Evolutionary conservation across 2,329 filamentous ascomycete species (phyloP).

Genomic region (Drechslerella coelobrocha): DNA sequence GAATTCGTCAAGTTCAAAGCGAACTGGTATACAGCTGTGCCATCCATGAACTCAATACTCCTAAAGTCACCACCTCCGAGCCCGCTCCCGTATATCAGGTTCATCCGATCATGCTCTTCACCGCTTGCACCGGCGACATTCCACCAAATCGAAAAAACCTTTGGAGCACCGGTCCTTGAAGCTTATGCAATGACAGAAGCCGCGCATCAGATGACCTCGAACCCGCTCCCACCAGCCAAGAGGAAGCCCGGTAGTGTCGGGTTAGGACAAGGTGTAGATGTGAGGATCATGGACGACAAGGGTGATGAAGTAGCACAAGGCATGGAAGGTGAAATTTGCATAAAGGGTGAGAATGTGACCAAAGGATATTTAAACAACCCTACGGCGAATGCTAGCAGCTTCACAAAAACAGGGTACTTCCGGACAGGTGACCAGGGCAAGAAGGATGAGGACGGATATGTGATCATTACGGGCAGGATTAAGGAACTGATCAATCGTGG

Average conservation of each 20-base stretch:
- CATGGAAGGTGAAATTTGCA: slow-evolving; percentile 79
- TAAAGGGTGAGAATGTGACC: slow-evolving; percentile 81
- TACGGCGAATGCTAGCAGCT: slow-evolving; percentile 75
- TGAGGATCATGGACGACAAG: slow-evolving; percentile 75
- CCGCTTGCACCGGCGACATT: slow-evolving; percentile 82
- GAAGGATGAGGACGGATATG: slow-evolving; percentile 78
- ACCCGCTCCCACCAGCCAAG: slow-evolving; percentile 72
- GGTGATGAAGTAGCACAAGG: slow-evolving; percentile 71
- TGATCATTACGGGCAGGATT: slow-evolving; percentile 87
- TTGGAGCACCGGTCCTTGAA: slow-evolving; percentile 81
- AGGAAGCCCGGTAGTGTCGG: slow-evolving; percentile 83
- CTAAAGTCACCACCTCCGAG: slow-evolving; percentile 74
- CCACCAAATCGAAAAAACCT: slow-evolving; percentile 76
- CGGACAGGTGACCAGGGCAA: slow-evolving; percentile 86
- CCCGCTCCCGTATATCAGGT: slow-evolving; percentile 76
- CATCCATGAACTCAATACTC: slow-evolving; percentile 88
- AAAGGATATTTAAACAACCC: slow-evolving; percentile 85
- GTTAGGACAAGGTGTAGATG: slow-evolving; percentile 80
- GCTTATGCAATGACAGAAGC: slow-evolving; percentile 94
- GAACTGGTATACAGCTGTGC: slow-evolving; percentile 90
- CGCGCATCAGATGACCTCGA: slow-evolving; percentile 82
- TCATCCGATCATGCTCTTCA: slow-evolving; percentile 86
- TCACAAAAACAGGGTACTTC: slow-evolving; percentile 80
- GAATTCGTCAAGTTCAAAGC: slow-evolving; percentile 76
- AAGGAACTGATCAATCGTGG: slow-evolving; percentile 93